Base-by-base conservation (phyloP, 495 filamentous ascomycete genomes). In the Aspergillus campestris region DNA sequence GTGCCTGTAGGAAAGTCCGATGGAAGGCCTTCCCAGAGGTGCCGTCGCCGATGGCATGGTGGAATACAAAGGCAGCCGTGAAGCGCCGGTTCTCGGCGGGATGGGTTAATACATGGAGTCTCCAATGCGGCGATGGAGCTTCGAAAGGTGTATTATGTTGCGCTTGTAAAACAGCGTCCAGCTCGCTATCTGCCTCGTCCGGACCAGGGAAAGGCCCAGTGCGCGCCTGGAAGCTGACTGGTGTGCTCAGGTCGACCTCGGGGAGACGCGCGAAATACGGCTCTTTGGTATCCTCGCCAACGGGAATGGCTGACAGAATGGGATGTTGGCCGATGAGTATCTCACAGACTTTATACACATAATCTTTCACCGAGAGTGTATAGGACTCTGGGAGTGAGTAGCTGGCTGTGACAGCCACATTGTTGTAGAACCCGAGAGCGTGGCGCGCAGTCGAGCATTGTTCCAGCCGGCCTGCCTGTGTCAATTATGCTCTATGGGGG, bases 201-300 rank as follows among this genome's bases (percentile, higher is more conserved):
- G 36, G 37, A 1, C 41, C 43, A 6, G 51, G 42, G 10, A 60
- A 38, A 0, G 14, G 38, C 5, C 46, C 31, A 0, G 55, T 42
- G 2, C 65, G 62, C 8, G 56, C 31, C 14, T 61, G 38, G 27
- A 73, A 70, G 1, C 41, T 45, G 0, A 73, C 56, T 30, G 59
- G 45, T 7, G 60, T 53, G 14, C 56, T 48, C n/a, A 76, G 54
- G 32, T 74, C 51, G 27, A 75, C 59, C 9, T 57, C 44, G 2
- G 67, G 65, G 3, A 74, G 50, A n/a, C 72, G 70, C 8, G 59
- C 72, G 33, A 69, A 75, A 36, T 66, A 66, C 0, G 71, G 58
- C n/a, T 60, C 47, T 13, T 59, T 47, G 0, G 61, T 69, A 35
- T 66, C 60, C 37, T 75, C 72, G 30, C 52, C 58, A 3, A 67